Conservation (phyloP, 2,329 filamentous ascomycete genomes). For the Hymenoscyphus repandus region DNA sequence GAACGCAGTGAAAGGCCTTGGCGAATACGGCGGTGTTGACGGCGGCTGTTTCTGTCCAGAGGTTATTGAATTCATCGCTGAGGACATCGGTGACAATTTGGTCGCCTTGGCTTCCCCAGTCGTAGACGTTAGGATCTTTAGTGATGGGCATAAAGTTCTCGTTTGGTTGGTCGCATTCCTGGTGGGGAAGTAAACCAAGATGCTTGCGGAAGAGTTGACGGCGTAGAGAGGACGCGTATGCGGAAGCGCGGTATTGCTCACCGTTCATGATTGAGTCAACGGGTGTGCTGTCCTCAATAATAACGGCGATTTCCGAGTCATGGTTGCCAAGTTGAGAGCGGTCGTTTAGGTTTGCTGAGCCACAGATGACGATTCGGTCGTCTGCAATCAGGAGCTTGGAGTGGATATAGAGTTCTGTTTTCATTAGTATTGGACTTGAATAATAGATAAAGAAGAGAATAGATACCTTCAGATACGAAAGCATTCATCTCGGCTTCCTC, state of each 20-base stretch:
- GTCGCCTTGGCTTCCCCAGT: constrained; percentile 64
- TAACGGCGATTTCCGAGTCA: constrained; percentile 84
- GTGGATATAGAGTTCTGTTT: constrained; percentile 52
- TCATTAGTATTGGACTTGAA: background rate
- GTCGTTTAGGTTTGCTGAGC: constrained; percentile 57
- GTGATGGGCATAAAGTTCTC: constrained; percentile 73
- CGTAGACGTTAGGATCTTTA: constrained; percentile 65
- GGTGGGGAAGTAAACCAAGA: constrained; percentile 73
- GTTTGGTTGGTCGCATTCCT: constrained; percentile 61
- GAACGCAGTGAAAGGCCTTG: constrained; percentile 76
- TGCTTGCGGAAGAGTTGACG: constrained; percentile 89
- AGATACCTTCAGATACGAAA: constrained; percentile 53
- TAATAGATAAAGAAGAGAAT: background rate
- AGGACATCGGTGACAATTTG: constrained; percentile 70
- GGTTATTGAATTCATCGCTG: constrained; percentile 57
- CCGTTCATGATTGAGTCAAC: constrained; percentile 72
- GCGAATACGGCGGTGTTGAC: constrained; percentile 77
- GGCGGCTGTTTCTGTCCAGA: constrained; percentile 70
- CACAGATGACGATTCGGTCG: constrained; percentile 76
- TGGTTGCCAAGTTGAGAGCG: constrained; percentile 75
- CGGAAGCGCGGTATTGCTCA: constrained; percentile 62
- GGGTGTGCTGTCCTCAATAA: constrained; percentile 72
- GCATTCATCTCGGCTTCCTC: constrained; percentile 53
- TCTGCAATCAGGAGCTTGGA: constrained; percentile 75
- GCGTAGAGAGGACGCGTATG: constrained; percentile 75